These are phyloP conservation scores for Aspergillus caelatus DNA, from an alignment of 2,329 filamentous ascomycete species.

Conservation along the genomic window DNA sequence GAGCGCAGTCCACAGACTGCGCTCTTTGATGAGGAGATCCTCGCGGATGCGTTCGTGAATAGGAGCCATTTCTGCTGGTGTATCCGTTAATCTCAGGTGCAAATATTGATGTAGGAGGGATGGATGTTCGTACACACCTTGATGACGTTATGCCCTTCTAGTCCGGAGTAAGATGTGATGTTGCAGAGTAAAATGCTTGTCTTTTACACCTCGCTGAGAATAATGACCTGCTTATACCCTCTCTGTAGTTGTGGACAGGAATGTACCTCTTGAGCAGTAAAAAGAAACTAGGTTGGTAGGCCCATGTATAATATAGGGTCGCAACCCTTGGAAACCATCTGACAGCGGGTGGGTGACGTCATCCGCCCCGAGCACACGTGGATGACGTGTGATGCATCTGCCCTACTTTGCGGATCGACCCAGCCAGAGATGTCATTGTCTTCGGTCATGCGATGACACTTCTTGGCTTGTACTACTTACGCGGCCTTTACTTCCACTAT, in stretches of 20 bases:
- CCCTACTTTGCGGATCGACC: not conserved
- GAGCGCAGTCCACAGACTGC: constrained; percentile 40
- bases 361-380: constrained; percentile 6
- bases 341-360: constrained; percentile 10
- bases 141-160: not conserved
- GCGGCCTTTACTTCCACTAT: not conserved
- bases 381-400: constrained; percentile 10
- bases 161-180: not conserved
- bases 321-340: not conserved
- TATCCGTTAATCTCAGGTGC: not conserved
- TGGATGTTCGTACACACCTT: not conserved
- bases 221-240: not conserved
- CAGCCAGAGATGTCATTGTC: constrained; percentile 7
- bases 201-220: not conserved
- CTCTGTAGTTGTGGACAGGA: not conserved
- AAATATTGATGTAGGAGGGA: not conserved
- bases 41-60: constrained; percentile 43
- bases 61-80: constrained; percentile 30
- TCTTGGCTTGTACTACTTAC: not conserved
- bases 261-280: not conserved
- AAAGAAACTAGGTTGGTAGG: not conserved
- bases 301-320: not conserved
- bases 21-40: constrained; percentile 38
- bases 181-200: not conserved
- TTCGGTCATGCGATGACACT: not conserved